Conservation (phyloP, 768 basidiomycete species). For the Coprinopsis sp. region DNA sequence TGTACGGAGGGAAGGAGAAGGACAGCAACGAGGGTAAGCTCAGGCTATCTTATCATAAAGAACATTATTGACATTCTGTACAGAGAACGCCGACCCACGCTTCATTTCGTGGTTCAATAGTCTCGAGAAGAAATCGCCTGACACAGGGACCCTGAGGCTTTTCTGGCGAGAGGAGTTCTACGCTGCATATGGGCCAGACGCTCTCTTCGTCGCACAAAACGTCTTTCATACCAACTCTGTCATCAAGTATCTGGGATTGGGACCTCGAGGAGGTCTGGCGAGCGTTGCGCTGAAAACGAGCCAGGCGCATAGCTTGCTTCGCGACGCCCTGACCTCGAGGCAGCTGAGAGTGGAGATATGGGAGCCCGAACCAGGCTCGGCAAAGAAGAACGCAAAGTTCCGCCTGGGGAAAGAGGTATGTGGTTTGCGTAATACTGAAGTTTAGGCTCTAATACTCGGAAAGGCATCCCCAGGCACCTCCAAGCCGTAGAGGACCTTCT, state of each 20-base stretch:
- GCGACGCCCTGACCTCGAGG: conserved; percentile 85
- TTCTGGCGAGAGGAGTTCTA: conserved; percentile 85
- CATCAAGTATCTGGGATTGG: conserved; percentile 84
- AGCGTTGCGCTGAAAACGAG: conserved; percentile 73
- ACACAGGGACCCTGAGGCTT: conserved; percentile 79
- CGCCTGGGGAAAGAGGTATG: conserved; percentile 74
- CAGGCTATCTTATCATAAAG: neutral
- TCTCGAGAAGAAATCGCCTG: conserved; percentile 63
- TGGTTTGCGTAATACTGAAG: neutral
- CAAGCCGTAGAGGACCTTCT: conserved; percentile 78
- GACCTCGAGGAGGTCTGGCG: conserved; percentile 57
- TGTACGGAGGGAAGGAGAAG: conserved; percentile 5
- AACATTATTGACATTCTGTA: neutral
- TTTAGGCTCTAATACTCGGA: neutral
- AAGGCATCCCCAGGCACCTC: conserved; percentile 57
- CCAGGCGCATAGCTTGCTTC: conserved; percentile 75
- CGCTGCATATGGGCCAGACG: conserved; percentile 85
- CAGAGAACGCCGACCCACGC: conserved; percentile 60
- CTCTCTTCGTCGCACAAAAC: conserved; percentile 78
- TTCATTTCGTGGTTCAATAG: conserved; percentile 69
- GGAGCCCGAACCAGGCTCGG: conserved; percentile 64
- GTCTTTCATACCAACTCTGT: conserved; percentile 88
- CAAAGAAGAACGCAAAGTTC: conserved; percentile 75
- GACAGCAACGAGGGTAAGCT: neutral
- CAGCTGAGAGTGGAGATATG: conserved; percentile 94